phyloP scores from a whole-genome alignment of 108 stramenopile genomes.

The Cyclotella kingstonii region DNA sequence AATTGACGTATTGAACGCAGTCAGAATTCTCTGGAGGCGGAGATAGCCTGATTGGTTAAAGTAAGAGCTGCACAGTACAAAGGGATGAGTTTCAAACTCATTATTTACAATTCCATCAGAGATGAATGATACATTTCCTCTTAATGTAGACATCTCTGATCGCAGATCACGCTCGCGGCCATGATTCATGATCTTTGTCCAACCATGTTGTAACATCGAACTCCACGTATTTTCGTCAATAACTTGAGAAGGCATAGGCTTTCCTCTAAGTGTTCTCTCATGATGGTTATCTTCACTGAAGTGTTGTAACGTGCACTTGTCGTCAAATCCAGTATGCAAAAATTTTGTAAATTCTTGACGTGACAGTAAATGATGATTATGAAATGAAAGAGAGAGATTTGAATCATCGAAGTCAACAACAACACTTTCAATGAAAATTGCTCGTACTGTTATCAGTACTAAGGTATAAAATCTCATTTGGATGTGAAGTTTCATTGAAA shows the following conservation, averaged over 20 bases:
- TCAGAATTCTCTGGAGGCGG: conserved; percentile 10
- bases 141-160: neutral
- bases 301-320: conserved; percentile 13
- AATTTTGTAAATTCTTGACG: conserved; percentile 19
- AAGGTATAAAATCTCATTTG: neutral
- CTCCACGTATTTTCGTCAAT: conserved; percentile 11
- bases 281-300: neutral
- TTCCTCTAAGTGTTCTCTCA: neutral
- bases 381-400: no score
- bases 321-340: conserved; percentile 23
- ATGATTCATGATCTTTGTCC: conserved; percentile 4
- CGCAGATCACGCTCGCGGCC: conserved; percentile 14
- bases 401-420: neutral
- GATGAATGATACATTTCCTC: neutral
- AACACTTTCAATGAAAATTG: neutral
- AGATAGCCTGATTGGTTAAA: conserved; percentile 20
- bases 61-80: conserved; percentile 25
- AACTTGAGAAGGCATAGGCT: no score
- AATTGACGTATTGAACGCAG: conserved; percentile 6
- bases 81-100: conserved; percentile 7
- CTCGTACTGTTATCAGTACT: neutral
- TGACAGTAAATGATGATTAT: conserved; percentile 5
- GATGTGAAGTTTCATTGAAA: no score
- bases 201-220: conserved; percentile 24
- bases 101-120: neutral